A percentile compares a stretch with the other conserved stretches of the same genome.
These are phyloP conservation scores for Fusarium pseudonygamai DNA, from an alignment of 2,329 filamentous ascomycete genomes.

Conservation along the genomic window DNA sequence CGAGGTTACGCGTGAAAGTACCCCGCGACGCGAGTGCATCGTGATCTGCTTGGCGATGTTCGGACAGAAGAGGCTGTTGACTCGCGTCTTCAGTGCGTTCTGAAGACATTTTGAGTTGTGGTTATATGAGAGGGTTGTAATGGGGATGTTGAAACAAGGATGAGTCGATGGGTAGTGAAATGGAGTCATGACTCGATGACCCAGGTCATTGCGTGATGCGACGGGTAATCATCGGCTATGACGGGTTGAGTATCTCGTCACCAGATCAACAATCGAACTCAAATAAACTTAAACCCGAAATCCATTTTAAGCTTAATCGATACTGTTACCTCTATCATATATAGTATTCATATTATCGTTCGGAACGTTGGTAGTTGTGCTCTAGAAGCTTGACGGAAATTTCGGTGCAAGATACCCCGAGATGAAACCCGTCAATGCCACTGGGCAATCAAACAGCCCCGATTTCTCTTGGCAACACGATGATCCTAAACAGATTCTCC, in stretches of 20 bases:
- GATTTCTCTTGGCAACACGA: not conserved
- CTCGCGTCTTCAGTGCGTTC: slow-evolving; percentile 5
- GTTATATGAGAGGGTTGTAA: not conserved
- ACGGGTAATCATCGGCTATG: slow-evolving; percentile 38
- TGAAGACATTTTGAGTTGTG: slow-evolving; percentile 8
- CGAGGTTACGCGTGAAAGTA: slow-evolving; percentile 56
- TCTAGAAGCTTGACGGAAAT: not conserved
- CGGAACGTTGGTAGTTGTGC: accelerated
- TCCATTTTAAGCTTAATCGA: not conserved
- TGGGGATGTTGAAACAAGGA: not conserved
- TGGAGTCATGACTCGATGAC: slow-evolving; percentile 7
- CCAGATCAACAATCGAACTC: not conserved
- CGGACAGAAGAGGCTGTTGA: slow-evolving; percentile 30
- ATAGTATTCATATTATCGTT: accelerated
- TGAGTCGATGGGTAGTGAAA: not conserved
- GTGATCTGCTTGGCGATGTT: slow-evolving; percentile 4
- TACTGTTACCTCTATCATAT: accelerated
- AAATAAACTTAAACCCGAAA: not conserved
- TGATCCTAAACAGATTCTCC: not conserved
- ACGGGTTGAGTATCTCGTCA: not conserved
- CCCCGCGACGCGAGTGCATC: slow-evolving; percentile 10
- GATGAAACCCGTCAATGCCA: slow-evolving; percentile 8
- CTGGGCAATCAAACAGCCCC: slow-evolving; percentile 16
- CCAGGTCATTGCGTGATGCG: not conserved
- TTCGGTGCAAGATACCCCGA: not conserved